Evolutionary conservation across 1,139 yeast genomes (phyloP), one percentile per base, ranked within the genome.

Genomic region (Sugiyamaella pinicola): DNA sequence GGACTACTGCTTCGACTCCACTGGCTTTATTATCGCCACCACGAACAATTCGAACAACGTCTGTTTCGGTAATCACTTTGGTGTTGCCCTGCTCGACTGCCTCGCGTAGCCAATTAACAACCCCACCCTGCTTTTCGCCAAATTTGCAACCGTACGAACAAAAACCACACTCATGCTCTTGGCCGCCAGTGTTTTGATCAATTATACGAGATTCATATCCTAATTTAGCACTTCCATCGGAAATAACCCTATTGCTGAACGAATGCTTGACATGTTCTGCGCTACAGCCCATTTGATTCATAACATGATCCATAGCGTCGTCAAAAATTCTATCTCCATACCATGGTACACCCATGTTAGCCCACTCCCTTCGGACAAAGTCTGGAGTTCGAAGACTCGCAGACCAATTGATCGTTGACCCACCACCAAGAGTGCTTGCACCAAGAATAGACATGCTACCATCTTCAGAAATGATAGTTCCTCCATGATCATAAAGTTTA

Each of bases 371-470:
- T 50, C 85, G 74, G 4, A 81, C 81, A 55, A 73, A 73, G 61
- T 76, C 78, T 1, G 83, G 83, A 0, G 85, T 78, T 52, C 71
- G 74, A 54, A 81, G 64, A 57, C 80, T 73, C 8, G 85, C 84
- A 12, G 81, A 76, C 85, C 85, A 81, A 65, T 81, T 81, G 48
- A 81, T 77, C 3, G 85, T 80, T 4, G 82, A 71, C 4, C 85
- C 85, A 9, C 85, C 85, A 9, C 85, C 85, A 58, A 81, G 77
- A 1, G 81, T 79, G 1, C 82, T 61, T 1, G 85, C 85, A 0
- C 85, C 83, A 49, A 80, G 65, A 3, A 80, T 58, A 19, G 72
- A 62, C 35, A 76, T 52, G 47, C 63, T 54, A 18, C 73, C 76
- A 56, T 75, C 79, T 47, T 70, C 70, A 3, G 64, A 53, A 17